phyloP scores from a whole-genome alignment of 2,329 filamentous ascomycete genomes.

The Stromatinia cepivora region DNA sequence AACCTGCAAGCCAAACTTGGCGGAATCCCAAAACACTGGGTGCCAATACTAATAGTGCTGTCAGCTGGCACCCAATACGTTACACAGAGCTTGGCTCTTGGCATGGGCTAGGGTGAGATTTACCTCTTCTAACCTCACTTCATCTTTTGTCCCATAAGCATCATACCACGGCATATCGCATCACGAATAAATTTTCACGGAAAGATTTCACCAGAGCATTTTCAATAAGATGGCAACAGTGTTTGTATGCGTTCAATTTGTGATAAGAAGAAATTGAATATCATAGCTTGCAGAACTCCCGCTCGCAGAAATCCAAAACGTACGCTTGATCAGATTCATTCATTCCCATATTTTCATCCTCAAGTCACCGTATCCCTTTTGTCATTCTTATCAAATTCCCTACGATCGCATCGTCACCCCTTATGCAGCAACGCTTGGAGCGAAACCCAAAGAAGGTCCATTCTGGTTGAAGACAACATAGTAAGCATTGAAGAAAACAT shows the following conservation, averaged over 20 bases:
- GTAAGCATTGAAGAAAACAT: slow-evolving; percentile 41
- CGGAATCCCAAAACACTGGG: background rate
- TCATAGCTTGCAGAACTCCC: background rate
- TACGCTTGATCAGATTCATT: background rate
- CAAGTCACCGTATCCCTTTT: background rate
- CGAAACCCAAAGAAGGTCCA: slow-evolving; percentile 38
- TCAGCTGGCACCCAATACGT: background rate
- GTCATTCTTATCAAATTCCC: background rate
- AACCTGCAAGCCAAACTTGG: background rate
- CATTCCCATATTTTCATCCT: background rate
- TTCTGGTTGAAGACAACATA: slow-evolving; percentile 37
- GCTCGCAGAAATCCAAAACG: background rate
- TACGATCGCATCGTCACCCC: background rate
- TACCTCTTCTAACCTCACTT: background rate
- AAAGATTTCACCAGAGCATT: background rate
- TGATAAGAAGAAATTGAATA: background rate
- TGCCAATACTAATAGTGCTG: background rate
- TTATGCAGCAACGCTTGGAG: slow-evolving; percentile 26
- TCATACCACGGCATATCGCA: background rate
- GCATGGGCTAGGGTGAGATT: background rate
- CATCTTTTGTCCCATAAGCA: background rate
- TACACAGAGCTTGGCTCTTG: background rate
- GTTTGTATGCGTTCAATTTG: background rate
- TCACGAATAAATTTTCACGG: background rate
- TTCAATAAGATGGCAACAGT: background rate